Base-by-base conservation (phyloP, 495 filamentous ascomycete species). In the Aspergillus cristatus region DNA sequence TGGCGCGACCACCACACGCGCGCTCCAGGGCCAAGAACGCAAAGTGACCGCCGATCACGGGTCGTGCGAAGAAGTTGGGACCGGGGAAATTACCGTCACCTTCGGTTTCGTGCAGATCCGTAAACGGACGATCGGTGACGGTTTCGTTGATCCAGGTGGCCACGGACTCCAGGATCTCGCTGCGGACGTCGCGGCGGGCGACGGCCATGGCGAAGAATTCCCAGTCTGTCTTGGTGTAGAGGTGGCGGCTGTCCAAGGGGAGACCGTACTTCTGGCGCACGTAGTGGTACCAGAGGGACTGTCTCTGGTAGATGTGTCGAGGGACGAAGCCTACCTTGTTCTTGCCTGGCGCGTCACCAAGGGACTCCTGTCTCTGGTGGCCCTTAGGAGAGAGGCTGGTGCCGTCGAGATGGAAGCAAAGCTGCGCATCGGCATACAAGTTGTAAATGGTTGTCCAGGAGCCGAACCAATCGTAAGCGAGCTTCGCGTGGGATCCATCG, bases 381-480 rank as follows among this genome's bases (percentile, higher is more conserved):
- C 30, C 41, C 14, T 34, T 41, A 25, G 41, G 45, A 7, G 47
- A 34, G 28, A 51, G 34, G 18, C 52, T 32, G 2, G 61, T 63
- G 36, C 55, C 60, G 12, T 73, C 70, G 20, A 90, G 67, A 46
- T 86, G 79, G 62, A 93, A 89, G 57, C 82, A 86, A 37, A 94
- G 76, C 13, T 88, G 70, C 7, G 80, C 74, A 46, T 94, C 87
- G 20, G 79, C 82, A 59, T 83, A 94, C 17, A 94, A 70, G 47
- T 94, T 94, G 62, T 96, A 96, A 14, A 94, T 72, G 1, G 86
- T 95, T 32, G 88, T 94, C 90, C 90, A 97, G 30, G 82, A 88
- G 8, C 90, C 90, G 48, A 85, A 88, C 87, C 90, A 94, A 36
- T 88, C 75, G 57, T 97, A 97, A 1, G 90, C 83, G 25, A 97